Percentiles rank a stretch among this genome's conserved stretches.
Conservation (phyloP, 2,329 filamentous ascomycete species). For the Hansfordia pulvinata region DNA sequence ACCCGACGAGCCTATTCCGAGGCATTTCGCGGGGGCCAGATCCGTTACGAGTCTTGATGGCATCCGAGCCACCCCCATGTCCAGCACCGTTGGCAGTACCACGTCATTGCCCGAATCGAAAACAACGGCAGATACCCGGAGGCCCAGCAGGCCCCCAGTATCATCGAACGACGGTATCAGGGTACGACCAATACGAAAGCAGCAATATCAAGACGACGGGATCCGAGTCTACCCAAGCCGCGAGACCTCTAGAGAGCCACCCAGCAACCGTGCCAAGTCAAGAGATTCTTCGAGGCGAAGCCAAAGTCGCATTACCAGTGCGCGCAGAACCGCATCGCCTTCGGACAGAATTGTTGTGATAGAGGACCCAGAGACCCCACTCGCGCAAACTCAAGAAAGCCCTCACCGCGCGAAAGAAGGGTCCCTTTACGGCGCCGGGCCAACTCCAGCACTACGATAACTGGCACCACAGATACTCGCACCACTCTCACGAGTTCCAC, state of each 20-base stretch:
- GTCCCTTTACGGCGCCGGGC: conserved; percentile 3
- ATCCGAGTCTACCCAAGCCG: conserved; percentile 28
- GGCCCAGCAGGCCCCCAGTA: conserved; percentile 8
- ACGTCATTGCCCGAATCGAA: conserved; percentile 8
- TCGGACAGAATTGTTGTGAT: conserved; percentile 17
- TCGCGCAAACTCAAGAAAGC: conserved; percentile 12
- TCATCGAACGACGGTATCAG: conserved; percentile 16
- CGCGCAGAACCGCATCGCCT: conserved; percentile 10
- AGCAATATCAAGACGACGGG: conserved; percentile 20
- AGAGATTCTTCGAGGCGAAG: not conserved
- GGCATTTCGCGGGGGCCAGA: conserved; percentile 21
- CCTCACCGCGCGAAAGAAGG: conserved; percentile 11
- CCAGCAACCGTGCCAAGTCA: conserved; percentile 14
- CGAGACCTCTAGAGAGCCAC: conserved; percentile 12
- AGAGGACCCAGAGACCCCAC: conserved; percentile 26
- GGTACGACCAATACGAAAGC: conserved; percentile 10
- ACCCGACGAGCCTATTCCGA: conserved; percentile 23
- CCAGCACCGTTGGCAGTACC: conserved; percentile 2
- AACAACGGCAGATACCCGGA: conserved; percentile 3
- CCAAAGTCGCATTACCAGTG: conserved; percentile 5
- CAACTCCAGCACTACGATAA: conserved; percentile 1
- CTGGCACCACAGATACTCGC: conserved; percentile 6
- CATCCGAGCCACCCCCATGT: conserved; percentile 23
- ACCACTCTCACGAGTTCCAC: conserved; percentile 2
- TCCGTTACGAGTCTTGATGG: conserved; percentile 23